Evolutionary conservation across 2,329 filamentous ascomycete species (phyloP).

Genomic region (Talaromyces amestolkiae): DNA sequence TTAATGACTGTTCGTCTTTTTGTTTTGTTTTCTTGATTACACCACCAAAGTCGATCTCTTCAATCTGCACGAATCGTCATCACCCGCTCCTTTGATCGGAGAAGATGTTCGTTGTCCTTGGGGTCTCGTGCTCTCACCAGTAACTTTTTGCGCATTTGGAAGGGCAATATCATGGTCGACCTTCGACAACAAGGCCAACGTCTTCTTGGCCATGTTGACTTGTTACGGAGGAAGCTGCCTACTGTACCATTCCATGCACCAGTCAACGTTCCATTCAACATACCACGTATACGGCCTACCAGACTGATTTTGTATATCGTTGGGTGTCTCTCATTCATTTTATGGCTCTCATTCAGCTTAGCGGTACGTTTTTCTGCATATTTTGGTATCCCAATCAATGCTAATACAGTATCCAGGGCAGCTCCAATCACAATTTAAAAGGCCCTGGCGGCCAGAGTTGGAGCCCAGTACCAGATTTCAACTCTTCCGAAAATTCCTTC

Average conservation of each 20-base stretch:
- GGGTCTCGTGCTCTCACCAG: neutral
- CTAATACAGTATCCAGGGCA: constrained; percentile 1
- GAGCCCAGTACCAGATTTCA: constrained; percentile 31
- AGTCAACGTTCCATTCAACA: neutral
- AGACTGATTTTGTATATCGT: constrained; percentile 10
- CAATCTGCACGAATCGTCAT: neutral
- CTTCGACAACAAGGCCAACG: constrained; percentile 6
- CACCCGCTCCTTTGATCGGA: neutral
- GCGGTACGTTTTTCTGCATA: neutral
- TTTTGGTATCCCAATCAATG: neutral
- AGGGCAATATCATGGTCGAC: neutral
- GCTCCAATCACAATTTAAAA: neutral
- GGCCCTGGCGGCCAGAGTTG: constrained; percentile 25
- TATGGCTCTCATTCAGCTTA: neutral
- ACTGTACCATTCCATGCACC: neutral
- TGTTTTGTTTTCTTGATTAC: neutral
- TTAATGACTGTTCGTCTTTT: neutral
- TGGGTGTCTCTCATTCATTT: constrained; percentile 6
- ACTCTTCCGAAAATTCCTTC: constrained; percentile 45
- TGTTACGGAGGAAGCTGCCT: constrained; percentile 7
- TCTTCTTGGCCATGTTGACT: neutral
- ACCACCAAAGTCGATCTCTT: neutral
- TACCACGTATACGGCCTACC: constrained; percentile 13
- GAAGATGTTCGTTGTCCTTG: constrained; percentile 4
- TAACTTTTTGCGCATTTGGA: neutral